A percentile compares a stretch with the other conserved stretches of the same genome.
phyloP scores from a whole-genome alignment of 148 eudicot species.

The Vaccinium myrtillus region DNA sequence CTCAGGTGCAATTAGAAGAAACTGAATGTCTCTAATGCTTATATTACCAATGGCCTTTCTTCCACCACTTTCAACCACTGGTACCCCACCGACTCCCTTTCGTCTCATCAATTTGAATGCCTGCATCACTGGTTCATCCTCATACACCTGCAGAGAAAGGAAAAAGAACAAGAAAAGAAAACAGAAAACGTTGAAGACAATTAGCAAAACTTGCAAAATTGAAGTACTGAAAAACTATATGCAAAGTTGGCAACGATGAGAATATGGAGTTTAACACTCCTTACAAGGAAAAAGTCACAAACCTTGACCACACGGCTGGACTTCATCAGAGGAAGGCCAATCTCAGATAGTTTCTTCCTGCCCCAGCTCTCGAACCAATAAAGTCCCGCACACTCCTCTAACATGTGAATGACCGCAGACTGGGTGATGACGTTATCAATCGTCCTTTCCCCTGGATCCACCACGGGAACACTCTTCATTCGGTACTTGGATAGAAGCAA shows the following conservation, averaged over 20 bases:
- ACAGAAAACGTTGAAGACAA: background rate
- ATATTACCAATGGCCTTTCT: conserved; percentile 82
- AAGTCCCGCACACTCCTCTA: conserved; percentile 91
- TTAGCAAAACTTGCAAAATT: no score
- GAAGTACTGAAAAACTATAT: background rate
- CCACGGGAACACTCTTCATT: conserved; percentile 94
- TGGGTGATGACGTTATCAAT: conserved; percentile 84
- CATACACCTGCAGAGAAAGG: conserved; percentile 49
- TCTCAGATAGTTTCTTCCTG: conserved; percentile 60
- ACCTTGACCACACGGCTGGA: conserved; percentile 60
- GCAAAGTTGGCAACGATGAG: background rate
- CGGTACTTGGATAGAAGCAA: conserved; percentile 89
- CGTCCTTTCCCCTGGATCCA: conserved; percentile 66
- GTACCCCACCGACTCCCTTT: conserved; percentile 83
- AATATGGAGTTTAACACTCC: background rate
- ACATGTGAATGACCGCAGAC: conserved; percentile 92
- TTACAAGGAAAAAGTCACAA: background rate
- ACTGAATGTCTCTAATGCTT: conserved; percentile 93
- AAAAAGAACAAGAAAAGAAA: background rate
- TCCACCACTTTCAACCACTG: conserved; percentile 68
- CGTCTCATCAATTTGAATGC: conserved; percentile 87
- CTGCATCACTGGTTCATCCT: conserved; percentile 86
- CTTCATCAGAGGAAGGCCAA: conserved; percentile 85
- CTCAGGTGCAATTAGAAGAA: conserved; percentile 80
- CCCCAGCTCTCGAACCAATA: conserved; percentile 97